Evolutionary conservation across 805 yeast species (phyloP).

Genomic region (Pichia cephalocereana): DNA sequence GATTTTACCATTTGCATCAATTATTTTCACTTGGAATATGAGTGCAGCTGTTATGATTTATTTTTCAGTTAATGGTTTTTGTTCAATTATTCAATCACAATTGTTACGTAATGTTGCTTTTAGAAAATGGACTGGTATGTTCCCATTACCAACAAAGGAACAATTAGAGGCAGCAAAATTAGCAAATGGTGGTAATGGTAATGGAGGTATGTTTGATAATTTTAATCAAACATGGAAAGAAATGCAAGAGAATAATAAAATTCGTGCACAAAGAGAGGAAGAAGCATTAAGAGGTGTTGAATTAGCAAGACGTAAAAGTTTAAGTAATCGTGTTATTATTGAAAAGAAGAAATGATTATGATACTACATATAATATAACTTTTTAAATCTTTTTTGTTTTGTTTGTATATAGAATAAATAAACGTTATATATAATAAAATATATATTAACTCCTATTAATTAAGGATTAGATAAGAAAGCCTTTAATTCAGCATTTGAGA

Average conservation of each 20-base stretch:
- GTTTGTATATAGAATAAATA: not conserved
- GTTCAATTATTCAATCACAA: constrained; percentile 64
- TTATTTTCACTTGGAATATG: constrained; percentile 80
- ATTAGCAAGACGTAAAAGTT: constrained; percentile 19
- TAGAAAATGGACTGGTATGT: constrained; percentile 48
- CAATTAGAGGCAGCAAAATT: constrained; percentile 8
- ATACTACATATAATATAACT: not conserved
- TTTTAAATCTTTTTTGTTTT: not conserved
- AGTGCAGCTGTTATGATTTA: constrained; percentile 81
- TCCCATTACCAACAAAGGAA: constrained; percentile 34
- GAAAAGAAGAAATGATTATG: constrained; percentile 12
- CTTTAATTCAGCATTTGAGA: constrained; percentile 37
- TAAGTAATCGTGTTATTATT: constrained; percentile 21
- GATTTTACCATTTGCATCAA: constrained; percentile 68
- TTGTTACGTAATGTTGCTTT: constrained; percentile 50
- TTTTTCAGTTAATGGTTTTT: constrained; percentile 71
- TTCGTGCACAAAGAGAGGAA: constrained; percentile 19
- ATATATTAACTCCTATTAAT: not conserved
- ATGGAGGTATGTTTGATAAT: constrained; percentile 24
- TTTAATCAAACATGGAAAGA: constrained; percentile 25
- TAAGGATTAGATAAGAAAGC: constrained; percentile 21
- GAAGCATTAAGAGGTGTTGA: constrained; percentile 23
- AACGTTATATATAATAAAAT: not conserved
- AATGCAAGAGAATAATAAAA: constrained; percentile 21
- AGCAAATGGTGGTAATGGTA: constrained; percentile 10